Base-by-base conservation (phyloP, 805 yeast species). In the Saccharomycodes ludwigii region DNA sequence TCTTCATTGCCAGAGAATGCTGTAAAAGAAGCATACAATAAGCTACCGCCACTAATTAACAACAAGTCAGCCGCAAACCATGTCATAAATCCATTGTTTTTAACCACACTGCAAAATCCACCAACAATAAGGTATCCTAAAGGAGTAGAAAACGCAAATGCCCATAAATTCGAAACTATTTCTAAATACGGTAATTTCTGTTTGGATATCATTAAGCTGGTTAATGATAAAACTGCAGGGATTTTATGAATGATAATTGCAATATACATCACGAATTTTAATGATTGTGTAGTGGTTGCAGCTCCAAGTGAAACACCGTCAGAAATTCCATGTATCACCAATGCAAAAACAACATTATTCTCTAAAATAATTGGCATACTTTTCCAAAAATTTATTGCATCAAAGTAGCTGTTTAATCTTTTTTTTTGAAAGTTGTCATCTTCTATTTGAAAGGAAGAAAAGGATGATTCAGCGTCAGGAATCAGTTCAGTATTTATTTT, bases 261-360 rank as follows among this genome's bases (percentile, higher is more conserved):
- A n/a, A 71, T 34, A 17, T 73, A 58, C 30, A 75, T 65, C 15
- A 71, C 47, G 29, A 61, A 29, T 30, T 54, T 54, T 31, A 61
- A 44, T 3, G 62, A 48, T 6, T 50, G 55, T 29, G 58, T 56
- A 24, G 59, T 43, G 3, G 63, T 58, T 0, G 78, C 60, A 0
- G 78, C 63, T 0, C 81, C 79, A 23, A 76, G 50, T 0, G 79
- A 72, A 8, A 76, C 55, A 3, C 84, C 84, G 44, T 76, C 84
- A 2, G 76, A 65, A 6, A 70, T 37, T 0, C 77, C 70, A 46
- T 76, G 84, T 2, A 76, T 56, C 3, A 74, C 47, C 7, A 76
- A 52, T 0, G 81, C 78, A 19, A 74, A 47, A 0, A 77, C 73
- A 3, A 70, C 60, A 4, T 78, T 61, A 20, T 71, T 63, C 22